Evolutionary conservation across 306 rosid species (phyloP), one percentile per base, ranked within the genome.

Genomic region (Medicago truncatula): DNA sequence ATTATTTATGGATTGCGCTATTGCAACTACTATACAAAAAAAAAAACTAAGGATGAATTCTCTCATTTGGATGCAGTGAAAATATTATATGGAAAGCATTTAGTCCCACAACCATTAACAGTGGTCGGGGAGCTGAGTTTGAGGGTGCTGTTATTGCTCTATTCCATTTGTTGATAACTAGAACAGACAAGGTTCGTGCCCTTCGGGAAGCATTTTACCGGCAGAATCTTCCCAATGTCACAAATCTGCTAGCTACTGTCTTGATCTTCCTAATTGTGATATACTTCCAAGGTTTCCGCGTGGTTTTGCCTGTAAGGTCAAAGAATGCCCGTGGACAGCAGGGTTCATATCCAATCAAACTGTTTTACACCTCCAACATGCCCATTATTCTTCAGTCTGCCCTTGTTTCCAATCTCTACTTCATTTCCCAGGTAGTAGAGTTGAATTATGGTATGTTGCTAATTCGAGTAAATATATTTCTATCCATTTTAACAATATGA

Each of bases 321-420:
- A 93, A 91, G 93, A 93, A 89, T 87, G 96, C 97, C 40, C 97
- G 92, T 57, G 97, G 98, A 9, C 98, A 93, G 82, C 93, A 91
- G 88, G 97, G 97, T 70, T 93, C 98, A 12, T 93, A 93, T 67
- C 98, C 98, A 17, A 93, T 93, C 83, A 93, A 93, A 80, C 91
- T 91, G 64, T 93, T 93, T 75, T 93, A 93, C 78, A 93, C 98
- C 75, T 93, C 97, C 75, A 93, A 93, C 87, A 93, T 93, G 98
- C 98, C 98, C 76, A 93, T 93, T 62, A 93, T 93, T 86, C 96
- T 93, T 44, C 98, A 93, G 78, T 91, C 98, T 78, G 98, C 98
- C 10, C 98, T 93, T 25, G 98, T 93, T 18, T 81, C 97, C 71
- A 93, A 79, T 65, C 96, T 93, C 38, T 93, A 93, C 85, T 93